A percentile compares a stretch with the other conserved stretches of the same genome.
phyloP scores from a whole-genome alignment of 2,329 filamentous ascomycete genomes.

The Cytospora schulzeri region DNA sequence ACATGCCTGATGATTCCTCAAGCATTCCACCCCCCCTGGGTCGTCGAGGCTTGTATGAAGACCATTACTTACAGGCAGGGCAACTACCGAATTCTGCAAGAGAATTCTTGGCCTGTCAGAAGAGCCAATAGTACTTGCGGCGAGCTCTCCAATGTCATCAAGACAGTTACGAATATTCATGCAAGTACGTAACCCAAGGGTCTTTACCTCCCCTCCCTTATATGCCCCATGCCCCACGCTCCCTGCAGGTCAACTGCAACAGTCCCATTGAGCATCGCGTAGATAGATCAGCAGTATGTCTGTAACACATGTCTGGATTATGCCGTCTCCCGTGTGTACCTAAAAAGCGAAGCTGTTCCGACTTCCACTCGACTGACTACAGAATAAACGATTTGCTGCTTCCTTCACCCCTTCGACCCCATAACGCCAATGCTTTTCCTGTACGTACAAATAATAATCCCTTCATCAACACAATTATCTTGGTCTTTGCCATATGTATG shows the following conservation, averaged over 20 bases:
- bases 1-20: neutral
- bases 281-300: neutral
- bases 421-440: conserved; percentile 23
- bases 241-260: neutral
- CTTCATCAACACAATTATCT: neutral
- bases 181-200: too few relatives aligned
- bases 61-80: neutral
- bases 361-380: neutral
- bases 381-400: neutral
- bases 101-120: neutral
- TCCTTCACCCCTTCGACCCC: neutral
- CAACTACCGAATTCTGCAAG: neutral
- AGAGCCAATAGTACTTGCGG: too few relatives aligned
- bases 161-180: too few relatives aligned
- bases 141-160: too few relatives aligned
- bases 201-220: too few relatives aligned
- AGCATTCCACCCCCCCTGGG: too few relatives aligned
- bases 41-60: too few relatives aligned
- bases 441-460: neutral
- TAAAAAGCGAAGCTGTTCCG: neutral
- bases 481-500: neutral
- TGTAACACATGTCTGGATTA: neutral
- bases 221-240: too few relatives aligned
- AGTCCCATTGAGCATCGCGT: neutral
- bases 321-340: neutral